Base-by-base conservation (phyloP, 345 rosid genomes). In the Brassica cretica region DNA sequence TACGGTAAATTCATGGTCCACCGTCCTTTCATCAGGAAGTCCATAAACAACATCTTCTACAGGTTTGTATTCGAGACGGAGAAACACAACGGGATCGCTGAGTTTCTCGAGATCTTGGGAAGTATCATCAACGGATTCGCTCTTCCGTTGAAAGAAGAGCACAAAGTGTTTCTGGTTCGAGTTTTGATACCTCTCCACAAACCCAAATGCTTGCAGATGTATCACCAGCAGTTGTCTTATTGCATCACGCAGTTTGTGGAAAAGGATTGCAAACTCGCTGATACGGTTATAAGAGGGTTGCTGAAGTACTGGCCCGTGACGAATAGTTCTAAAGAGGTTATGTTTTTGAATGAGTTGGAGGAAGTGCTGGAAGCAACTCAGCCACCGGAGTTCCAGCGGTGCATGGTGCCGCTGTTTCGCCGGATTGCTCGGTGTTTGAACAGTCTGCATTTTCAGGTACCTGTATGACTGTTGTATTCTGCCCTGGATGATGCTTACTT, bases 71-170 rank as follows among this genome's bases (percentile, higher is more conserved):
- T 84, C 70, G 95, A 90, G 81, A 84, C 88, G 2, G 94, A 89
- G 83, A 89, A 88, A 84, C 91, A 88, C 76, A 89, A 85, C 62
- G 94, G 94, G 75, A 87, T 85, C 71, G 89, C 89, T 46, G 94
- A 89, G 80, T 87, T 89, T 68, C 83, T 89, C 14, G 94, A 90
- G 71, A 88, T 90, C 51, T 76, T 90, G 84, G 94, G 94, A 8
- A 90, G 94, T 68, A 86, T 90, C 67, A 85, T 90, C 81, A 90
- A 88, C 68, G 95, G 96, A 1, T 88, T 90, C 84, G 95, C 95
- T 39, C 63, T 90, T 70, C 91, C 94, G 0, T 82, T 90, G 21
- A 90, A 90, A 81, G 94, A 88, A 49, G 94, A 89, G 66, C 94
- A 89, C 82, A 89, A 87, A 67, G 80, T 86, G 77, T 89, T 89